These are phyloP conservation scores for Pseudocercospora musae DNA, from an alignment of 2,329 filamentous ascomycete species.

Conservation along the genomic window DNA sequence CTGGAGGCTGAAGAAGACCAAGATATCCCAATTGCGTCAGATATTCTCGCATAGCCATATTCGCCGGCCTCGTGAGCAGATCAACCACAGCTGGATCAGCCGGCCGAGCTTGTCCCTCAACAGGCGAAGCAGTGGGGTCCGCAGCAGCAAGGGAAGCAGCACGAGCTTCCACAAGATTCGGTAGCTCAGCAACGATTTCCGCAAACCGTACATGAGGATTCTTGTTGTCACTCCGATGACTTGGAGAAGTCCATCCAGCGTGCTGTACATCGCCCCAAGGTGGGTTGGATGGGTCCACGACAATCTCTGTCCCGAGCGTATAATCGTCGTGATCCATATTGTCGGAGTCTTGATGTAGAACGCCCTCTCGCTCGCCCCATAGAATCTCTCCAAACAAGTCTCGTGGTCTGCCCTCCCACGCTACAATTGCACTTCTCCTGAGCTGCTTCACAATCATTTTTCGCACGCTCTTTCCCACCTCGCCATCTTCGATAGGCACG, in stretches of 20 bases:
- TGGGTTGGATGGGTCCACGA: constrained; percentile 46
- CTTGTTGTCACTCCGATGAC: constrained; percentile 55
- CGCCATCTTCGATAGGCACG: constrained; percentile 80
- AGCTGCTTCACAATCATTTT: constrained; percentile 71
- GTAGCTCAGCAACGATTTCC: constrained; percentile 77
- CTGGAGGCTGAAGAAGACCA: constrained; percentile 56
- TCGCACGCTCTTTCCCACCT: constrained; percentile 71
- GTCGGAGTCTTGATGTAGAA: constrained; percentile 23
- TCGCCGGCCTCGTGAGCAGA: constrained; percentile 65
- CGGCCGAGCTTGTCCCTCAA: constrained; percentile 25
- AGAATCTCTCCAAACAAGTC: constrained; percentile 45
- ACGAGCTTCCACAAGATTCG: constrained; percentile 87
- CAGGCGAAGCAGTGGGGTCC: constrained; percentile 47
- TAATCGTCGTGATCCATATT: constrained; percentile 24
- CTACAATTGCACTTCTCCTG: constrained; percentile 72
- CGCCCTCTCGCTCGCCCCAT: constrained; percentile 29
- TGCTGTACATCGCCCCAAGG: constrained; percentile 84
- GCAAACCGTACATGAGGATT: constrained; percentile 79
- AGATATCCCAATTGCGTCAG: constrained; percentile 66
- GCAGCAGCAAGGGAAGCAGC: constrained; percentile 78
- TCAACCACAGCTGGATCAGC: constrained; percentile 54
- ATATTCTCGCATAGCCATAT: constrained; percentile 77
- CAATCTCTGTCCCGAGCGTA: constrained; percentile 35
- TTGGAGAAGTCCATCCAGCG: constrained; percentile 81
- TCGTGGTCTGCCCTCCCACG: constrained; percentile 72